These are phyloP conservation scores for Beauveria sp. DNA, from an alignment of 2,329 filamentous ascomycete genomes.

Conservation along the genomic window DNA sequence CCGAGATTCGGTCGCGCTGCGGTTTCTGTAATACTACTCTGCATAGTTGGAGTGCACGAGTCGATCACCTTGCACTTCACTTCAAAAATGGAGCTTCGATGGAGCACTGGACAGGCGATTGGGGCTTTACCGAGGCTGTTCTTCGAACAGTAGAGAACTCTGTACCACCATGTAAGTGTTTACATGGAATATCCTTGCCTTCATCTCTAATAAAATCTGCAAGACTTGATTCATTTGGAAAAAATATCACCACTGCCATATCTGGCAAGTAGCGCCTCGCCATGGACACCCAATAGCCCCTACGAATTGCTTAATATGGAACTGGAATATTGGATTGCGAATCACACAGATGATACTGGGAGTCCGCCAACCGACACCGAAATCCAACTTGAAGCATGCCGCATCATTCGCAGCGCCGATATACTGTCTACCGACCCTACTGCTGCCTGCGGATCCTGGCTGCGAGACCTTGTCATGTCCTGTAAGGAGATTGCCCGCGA, in stretches of 20 bases:
- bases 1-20: conserved; percentile 55
- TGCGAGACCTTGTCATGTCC: conserved; percentile 51
- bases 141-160: conserved; percentile 58
- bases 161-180: conserved; percentile 54
- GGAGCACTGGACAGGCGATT: conserved; percentile 63
- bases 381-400: conserved; percentile 48
- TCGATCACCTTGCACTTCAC: conserved; percentile 58
- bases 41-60: conserved; percentile 52
- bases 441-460: conserved; percentile 39
- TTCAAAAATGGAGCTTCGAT: conserved; percentile 59
- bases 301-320: conserved; percentile 55
- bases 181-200: conserved; percentile 26
- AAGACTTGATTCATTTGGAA: conserved; percentile 58
- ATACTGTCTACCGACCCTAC: conserved; percentile 33
- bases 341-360: conserved; percentile 34
- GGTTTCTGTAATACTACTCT: conserved; percentile 58
- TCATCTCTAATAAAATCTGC: conserved; percentile 29
- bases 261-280: conserved; percentile 35
- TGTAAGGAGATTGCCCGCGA: conserved; percentile 33
- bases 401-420: conserved; percentile 50
- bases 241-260: conserved; percentile 50
- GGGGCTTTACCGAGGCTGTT: conserved; percentile 57
- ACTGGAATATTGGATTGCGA: conserved; percentile 43
- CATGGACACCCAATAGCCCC: conserved; percentile 44
- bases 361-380: conserved; percentile 41